Conservation (phyloP, 768 basidiomycete species). For the Phylloporus scabripes region DNA sequence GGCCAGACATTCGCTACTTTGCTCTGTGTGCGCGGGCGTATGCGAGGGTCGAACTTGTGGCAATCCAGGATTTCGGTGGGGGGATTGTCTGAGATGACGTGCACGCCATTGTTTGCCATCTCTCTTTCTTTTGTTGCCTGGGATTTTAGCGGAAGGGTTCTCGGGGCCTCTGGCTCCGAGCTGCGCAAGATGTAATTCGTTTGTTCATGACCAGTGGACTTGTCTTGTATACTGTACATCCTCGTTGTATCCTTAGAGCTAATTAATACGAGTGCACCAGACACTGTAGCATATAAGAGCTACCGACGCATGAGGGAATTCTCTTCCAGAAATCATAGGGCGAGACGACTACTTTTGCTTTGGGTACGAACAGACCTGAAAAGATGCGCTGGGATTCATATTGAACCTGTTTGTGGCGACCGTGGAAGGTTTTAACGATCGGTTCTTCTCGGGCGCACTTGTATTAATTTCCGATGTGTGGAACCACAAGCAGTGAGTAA, state of each 20-base stretch:
- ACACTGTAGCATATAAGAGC: not conserved
- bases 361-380: no score
- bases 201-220: not conserved
- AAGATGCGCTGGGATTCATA: no score
- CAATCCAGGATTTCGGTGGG: not conserved
- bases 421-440: no score
- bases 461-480: no score
- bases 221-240: not conserved
- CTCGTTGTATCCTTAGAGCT: not conserved
- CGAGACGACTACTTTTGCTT: no score
- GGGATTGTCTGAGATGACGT: not conserved
- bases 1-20: conserved; percentile 15
- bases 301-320: not conserved
- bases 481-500: no score
- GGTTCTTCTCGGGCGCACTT: no score
- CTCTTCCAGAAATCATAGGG: not conserved
- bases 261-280: not conserved
- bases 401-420: no score
- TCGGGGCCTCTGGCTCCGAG: not conserved
- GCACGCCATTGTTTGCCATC: no score
- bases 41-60: conserved; percentile 16
- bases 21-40: conserved; percentile 5
- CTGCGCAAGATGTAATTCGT: not conserved
- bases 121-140: not conserved
- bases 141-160: not conserved